Base-by-base conservation (phyloP, 768 basidiomycete species). In the Mycena metata region DNA sequence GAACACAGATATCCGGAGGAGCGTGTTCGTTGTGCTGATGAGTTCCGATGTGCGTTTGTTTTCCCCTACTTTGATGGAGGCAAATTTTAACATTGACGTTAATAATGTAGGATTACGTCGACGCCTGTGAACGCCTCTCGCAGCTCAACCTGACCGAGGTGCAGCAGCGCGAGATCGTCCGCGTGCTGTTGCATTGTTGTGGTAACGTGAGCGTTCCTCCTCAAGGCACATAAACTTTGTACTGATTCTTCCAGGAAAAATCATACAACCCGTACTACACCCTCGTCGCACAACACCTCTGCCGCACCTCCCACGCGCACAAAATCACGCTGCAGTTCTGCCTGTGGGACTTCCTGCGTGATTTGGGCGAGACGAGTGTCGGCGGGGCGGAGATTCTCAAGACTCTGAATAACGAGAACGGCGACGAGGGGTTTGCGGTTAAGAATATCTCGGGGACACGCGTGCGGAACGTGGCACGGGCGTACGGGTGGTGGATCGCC, bases 231-330 rank as follows among this genome's bases (percentile, higher is more conserved):
- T 39, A 26, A 19, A 41, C 6, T 63, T 35, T 36, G 58, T 60
- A 50, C 41, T n/a, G 33, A 19, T 66, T 43, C 46, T 46, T 55
- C 35, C 74, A 96, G 96, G 97, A 98, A 80, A 93, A 91, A 77
- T 78, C 86, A 0, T 98, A 97, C 81, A 99, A 99, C 74, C 97
- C 97, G 0, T 99, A 95, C 80, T 99, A 99, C 79, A 88, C 94
- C 8, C 89, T 99, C 54, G 91, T 99, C 42, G 89, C 90, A 69
- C 91, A 95, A 72, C 90, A 94, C 15, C 89, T 98, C 33, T 94
- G 94, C 75, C 83, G 86, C 11, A 82, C 81, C 11, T 90, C 95
- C 0, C 95, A 97, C 76, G 88, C 92, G 6, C 91, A 96, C 83
- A 94, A 89, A 74, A 92, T 98, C 72, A 98, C 98, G 2, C 83